Conservation (phyloP, 768 basidiomycete species). For the Melanogaster broomeanus region DNA sequence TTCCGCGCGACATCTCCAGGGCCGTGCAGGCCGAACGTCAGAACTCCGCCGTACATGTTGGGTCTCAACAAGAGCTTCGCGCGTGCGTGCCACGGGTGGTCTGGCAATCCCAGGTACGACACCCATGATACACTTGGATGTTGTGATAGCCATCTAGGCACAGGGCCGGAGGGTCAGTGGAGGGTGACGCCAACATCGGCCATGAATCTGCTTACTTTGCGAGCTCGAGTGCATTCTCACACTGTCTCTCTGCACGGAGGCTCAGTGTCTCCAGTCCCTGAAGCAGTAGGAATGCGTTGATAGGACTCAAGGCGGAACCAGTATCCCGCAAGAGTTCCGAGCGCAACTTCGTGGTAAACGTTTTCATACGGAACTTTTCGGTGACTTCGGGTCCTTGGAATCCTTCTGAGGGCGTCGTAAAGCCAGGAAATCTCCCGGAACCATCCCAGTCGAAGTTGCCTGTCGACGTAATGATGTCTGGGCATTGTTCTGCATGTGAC, state of each 20-base stretch:
- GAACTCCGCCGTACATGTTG: constrained; percentile 11
- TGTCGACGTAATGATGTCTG: not conserved
- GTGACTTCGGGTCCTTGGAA: constrained; percentile 73
- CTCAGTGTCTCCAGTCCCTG: constrained; percentile 80
- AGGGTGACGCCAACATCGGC: not conserved
- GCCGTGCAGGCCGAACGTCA: constrained; percentile 14
- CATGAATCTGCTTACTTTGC: constrained; percentile 43
- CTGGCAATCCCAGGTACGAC: constrained; percentile 11
- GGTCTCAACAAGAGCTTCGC: constrained; percentile 11
- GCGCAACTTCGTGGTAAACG: constrained; percentile 70
- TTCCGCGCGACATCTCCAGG: constrained; percentile 15
- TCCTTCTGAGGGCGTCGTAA: constrained; percentile 74
- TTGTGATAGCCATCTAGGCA: constrained; percentile 9
- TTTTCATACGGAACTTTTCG: constrained; percentile 63
- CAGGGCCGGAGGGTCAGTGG: not conserved
- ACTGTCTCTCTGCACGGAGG: constrained; percentile 70
- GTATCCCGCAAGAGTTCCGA: constrained; percentile 64
- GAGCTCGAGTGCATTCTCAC: constrained; percentile 67
- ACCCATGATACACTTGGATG: constrained; percentile 18
- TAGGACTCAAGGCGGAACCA: constrained; percentile 67
- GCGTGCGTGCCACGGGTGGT: constrained; percentile 11
- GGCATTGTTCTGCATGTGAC: not conserved
- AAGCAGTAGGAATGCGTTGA: constrained; percentile 73
- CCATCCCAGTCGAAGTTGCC: constrained; percentile 66
- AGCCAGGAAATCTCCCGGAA: constrained; percentile 70